phyloP scores from a whole-genome alignment of 352 stramenopile species.

The Phytophthora multivora region DNA sequence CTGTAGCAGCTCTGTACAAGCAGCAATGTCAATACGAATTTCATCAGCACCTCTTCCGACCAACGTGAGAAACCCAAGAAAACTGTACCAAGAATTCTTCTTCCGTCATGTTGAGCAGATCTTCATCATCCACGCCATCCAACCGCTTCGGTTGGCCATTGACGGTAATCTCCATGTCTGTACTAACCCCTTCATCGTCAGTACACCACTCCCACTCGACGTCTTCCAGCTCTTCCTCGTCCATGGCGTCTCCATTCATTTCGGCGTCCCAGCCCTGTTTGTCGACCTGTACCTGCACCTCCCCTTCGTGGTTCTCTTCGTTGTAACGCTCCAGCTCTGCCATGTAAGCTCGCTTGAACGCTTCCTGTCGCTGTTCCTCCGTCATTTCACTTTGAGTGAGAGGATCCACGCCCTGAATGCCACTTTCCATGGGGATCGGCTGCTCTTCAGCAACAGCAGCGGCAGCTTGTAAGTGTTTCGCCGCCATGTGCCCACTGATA shows the following conservation, averaged over 20 bases:
- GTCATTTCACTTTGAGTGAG: constrained; percentile 75
- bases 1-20: constrained; percentile 69
- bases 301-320: constrained; percentile 75
- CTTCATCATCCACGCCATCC: constrained; percentile 74
- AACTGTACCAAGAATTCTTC: constrained; percentile 82
- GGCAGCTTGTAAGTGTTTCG: constrained; percentile 70
- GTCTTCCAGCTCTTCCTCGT: constrained; percentile 82
- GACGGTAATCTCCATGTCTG: constrained; percentile 67
- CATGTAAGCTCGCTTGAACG: constrained; percentile 84
- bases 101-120: constrained; percentile 83
- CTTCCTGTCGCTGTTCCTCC: constrained; percentile 81
- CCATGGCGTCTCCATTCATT: constrained; percentile 73
- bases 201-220: constrained; percentile 86
- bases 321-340: constrained; percentile 87
- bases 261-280: constrained; percentile 86
- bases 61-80: background rate
- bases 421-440: constrained; percentile 33
- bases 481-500: constrained; percentile 87
- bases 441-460: constrained; percentile 42
- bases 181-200: constrained; percentile 54
- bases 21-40: background rate
- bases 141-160: constrained; percentile 69
- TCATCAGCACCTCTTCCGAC: background rate
- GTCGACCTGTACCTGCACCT: constrained; percentile 83
- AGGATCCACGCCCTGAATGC: constrained; percentile 58